A percentile compares a stretch with the other conserved stretches of the same genome.
phyloP scores from a whole-genome alignment of 768 basidiomycete species.

The Lactarius trivialis region DNA sequence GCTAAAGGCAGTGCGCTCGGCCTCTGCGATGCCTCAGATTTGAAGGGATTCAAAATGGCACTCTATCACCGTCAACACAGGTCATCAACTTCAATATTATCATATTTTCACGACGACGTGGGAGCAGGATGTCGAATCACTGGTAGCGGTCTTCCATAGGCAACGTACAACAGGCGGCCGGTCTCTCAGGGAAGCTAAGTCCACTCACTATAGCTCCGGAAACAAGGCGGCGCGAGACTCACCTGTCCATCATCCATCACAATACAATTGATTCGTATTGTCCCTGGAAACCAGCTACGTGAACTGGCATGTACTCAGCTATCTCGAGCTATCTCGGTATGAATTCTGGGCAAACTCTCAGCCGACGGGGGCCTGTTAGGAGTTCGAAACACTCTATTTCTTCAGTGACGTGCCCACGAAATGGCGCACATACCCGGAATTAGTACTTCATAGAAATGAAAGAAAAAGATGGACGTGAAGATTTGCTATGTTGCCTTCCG shows the following conservation, averaged over 20 bases:
- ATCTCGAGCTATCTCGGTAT: constrained; percentile 60
- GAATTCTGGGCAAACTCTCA: constrained; percentile 48
- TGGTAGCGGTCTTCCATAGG: neutral
- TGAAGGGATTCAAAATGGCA: neutral
- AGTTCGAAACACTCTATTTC: too few relatives aligned
- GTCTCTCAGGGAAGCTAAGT: neutral
- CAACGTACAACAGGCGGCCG: neutral
- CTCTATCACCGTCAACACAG: constrained; percentile 2
- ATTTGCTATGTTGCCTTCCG: constrained; percentile 53
- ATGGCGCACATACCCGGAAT: constrained; percentile 40
- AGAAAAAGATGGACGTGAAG: constrained; percentile 85
- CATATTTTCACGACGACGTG: neutral
- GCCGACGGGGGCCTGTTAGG: constrained; percentile 70
- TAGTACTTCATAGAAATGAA: constrained; percentile 72
- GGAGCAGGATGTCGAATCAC: neutral
- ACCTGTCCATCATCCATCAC: neutral
- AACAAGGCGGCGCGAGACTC: neutral
- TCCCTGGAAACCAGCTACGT: neutral
- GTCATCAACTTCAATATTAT: neutral
- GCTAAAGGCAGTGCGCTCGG: neutral
- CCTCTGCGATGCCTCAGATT: neutral
- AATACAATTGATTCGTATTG: neutral
- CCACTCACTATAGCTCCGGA: neutral
- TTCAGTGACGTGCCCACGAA: neutral
- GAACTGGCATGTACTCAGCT: neutral